Base-by-base conservation (phyloP, 441 rosid genomes). In the Jatropha multifida region DNA sequence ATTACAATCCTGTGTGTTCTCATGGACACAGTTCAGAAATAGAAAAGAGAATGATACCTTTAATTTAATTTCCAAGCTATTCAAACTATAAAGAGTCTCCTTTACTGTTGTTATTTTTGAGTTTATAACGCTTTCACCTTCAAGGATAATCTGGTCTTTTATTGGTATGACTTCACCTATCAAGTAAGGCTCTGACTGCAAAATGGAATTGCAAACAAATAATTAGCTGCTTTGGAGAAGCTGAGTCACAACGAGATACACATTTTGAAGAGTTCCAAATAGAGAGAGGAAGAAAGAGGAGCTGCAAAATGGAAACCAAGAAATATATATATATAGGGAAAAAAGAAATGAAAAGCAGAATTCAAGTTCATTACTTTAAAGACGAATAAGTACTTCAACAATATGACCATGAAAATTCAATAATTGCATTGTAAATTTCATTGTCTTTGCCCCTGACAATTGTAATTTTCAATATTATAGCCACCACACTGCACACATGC, bases 131-230 rank as follows among this genome's bases (percentile, higher is more conserved):
- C 77, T 63, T 65, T 80, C 66, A 67, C 74, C 63, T 60, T 76
- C 86, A 65, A 62, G 52, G n/a, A 54, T 54, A 82, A 46, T 74
- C 41, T 37, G 13, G 73, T 90, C 96, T 74, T 76, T 85, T 72
- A 83, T 56, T 20, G 97, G 88, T 49, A 76, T 76, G 81, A 92
- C 88, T 76, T 87, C 88, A 20, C 97, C 97, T 73, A 79, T 81
- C 83, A 86, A 85, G 83, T 85, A 92, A 75, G 94, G 96, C 71
- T 87, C 93, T 80, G 90, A 88, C 97, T 87, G 94, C 80, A 74
- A 73, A 62, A 48, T 27, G 15, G 40, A 69, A 63, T 59, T 58
- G 40, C 66, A 69, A 52, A 27, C 3, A n/a, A 17, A 4, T 38
- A 48, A 56, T 37, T 20, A 23, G 71, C 40, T 5, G 10, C 26